Conservation (phyloP, 768 basidiomycete genomes). For the Clavaria fumosa region DNA sequence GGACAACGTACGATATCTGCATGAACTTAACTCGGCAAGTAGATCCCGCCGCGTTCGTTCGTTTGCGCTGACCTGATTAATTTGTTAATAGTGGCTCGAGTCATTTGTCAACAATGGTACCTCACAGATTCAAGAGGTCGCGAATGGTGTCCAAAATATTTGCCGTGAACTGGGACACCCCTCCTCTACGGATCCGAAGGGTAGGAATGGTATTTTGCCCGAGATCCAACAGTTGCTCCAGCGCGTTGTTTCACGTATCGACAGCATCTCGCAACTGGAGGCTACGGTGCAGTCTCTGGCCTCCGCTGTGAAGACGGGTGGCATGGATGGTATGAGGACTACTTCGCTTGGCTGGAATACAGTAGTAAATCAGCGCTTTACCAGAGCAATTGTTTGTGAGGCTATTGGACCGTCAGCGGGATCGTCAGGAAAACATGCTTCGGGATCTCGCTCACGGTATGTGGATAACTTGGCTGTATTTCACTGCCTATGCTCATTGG, state of each 20-base stretch:
- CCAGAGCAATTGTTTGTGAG: too few species aligned
- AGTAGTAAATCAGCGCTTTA: too few species aligned
- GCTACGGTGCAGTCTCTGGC: too few species aligned
- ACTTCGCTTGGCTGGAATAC: too few species aligned
- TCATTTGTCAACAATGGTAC: constrained; percentile 67
- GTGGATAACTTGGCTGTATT: background rate
- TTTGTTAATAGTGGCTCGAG: constrained; percentile 58
- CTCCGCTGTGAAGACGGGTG: too few species aligned
- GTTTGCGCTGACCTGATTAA: constrained; percentile 3
- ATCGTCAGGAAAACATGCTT: too few species aligned
- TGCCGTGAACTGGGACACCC: constrained; percentile 33
- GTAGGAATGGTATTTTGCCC: constrained; percentile 16
- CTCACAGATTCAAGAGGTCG: constrained; percentile 49
- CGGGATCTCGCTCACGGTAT: constrained; percentile 49
- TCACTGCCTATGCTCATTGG: background rate
- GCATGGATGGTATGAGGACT: too few species aligned
- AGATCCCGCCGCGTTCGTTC: background rate
- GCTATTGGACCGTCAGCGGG: too few species aligned
- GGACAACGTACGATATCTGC: constrained; percentile 64
- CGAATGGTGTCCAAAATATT: constrained; percentile 43
- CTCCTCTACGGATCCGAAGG: constrained; percentile 4
- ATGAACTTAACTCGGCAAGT: constrained; percentile 56
- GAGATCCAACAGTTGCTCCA: constrained; percentile 32
- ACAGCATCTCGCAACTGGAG: too few species aligned
- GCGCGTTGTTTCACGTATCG: too few species aligned